phyloP scores from a whole-genome alignment of 2,329 filamentous ascomycete genomes.

The Chaetomium sp. region DNA sequence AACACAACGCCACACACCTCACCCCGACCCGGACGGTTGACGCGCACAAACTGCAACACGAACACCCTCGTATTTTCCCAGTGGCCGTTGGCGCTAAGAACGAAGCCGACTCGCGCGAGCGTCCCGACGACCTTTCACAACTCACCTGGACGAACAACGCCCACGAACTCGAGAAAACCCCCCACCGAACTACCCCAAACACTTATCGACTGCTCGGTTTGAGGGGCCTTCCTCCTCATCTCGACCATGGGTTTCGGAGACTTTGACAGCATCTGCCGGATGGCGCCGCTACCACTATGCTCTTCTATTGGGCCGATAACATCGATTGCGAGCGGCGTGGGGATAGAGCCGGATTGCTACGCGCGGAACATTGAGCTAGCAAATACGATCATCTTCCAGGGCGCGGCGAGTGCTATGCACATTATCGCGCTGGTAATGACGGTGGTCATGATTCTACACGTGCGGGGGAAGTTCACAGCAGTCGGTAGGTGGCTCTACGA shows the following conservation, averaged over 20 bases:
- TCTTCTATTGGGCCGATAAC: conserved; percentile 72
- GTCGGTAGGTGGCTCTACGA: conserved; percentile 55
- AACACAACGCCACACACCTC: too few species aligned
- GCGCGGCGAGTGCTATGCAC: conserved; percentile 84
- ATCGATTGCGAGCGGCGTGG: conserved; percentile 58
- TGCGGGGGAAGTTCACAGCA: conserved; percentile 95
- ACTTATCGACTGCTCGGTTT: conserved; percentile 1
- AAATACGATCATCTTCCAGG: conserved; percentile 98
- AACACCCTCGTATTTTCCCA: too few species aligned
- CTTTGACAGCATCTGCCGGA: conserved; percentile 79
- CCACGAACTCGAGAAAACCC: too few species aligned
- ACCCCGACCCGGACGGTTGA: too few species aligned
- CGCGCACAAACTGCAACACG: too few species aligned
- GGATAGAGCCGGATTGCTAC: conserved; percentile 87
- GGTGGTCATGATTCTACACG: conserved; percentile 93
- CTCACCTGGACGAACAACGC: too few species aligned
- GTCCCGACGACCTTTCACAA: too few species aligned
- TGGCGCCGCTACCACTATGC: conserved; percentile 81
- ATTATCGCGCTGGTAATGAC: conserved; percentile 89
- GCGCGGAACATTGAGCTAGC: conserved; percentile 91
- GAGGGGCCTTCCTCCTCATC: conserved; percentile 5
- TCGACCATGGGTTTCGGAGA: conserved; percentile 68
- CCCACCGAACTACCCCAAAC: not conserved
- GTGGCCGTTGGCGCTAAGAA: too few species aligned
- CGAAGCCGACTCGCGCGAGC: too few species aligned